Evolutionary conservation across 148 eudicot genomes (phyloP), one percentile per base, ranked within the genome.

Genomic region (Rhododendron ovatum): DNA sequence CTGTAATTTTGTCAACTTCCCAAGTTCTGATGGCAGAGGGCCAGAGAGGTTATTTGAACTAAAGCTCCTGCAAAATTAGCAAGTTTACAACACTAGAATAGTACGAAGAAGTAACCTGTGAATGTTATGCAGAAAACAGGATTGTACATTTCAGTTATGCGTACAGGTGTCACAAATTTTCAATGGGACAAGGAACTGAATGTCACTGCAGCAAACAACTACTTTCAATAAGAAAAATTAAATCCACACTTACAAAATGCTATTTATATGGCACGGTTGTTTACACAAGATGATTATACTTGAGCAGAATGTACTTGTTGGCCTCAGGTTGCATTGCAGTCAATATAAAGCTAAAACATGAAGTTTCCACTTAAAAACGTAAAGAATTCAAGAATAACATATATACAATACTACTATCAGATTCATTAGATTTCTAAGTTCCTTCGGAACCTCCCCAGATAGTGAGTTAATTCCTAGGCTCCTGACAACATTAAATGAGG

Each of bases 11-110:
- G 82, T 84, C 75, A 94, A 90, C 81, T 89, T 92, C 80, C 96
- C 99, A 74, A 96, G 86, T 85, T 92, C 5, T 71, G 97, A 85
- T 82, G 99, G 99, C 81, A 96, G 75, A 78, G 98, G 87, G 4
- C 98, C 98, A 83, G 92, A 89, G 87, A 95, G 94, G 84, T 92
- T 95, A 86, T 93, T 96, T 59, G 93, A 85, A 95, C 33, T 45
- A 88, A 85, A 28, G 7, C 75, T 69, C 86, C 98, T 96, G 91
- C 84, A 90, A 63, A 79, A 69, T 78, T 73, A 74, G n/a, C 24
- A 87, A 74, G 80, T 51, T 12, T 51, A 61, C 18, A 28, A 22
- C 47, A 20, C 6, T 18, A 28, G 18, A 47, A 63, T 74, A 48
- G 39, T 50, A 73, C 2, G 3, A 50, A 50, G 35, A 33, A 5